Conservation (phyloP, 495 filamentous ascomycete species). For the Eremomyces bilateralis region DNA sequence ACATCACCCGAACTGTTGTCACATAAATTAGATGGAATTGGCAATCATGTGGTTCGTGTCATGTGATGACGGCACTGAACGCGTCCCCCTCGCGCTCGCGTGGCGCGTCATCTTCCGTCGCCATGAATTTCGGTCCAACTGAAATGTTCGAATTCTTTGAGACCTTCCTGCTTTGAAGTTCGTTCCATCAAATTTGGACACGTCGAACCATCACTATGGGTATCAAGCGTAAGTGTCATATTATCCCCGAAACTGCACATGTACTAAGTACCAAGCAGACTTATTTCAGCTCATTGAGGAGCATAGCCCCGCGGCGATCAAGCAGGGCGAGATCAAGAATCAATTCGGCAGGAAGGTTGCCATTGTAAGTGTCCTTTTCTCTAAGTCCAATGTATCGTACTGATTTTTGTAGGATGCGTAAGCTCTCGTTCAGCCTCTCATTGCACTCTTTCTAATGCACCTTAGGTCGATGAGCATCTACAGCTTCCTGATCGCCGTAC, state of each 20-base stretch:
- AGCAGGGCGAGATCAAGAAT: constrained; percentile 90
- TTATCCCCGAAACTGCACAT: background rate
- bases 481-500: constrained; percentile 92
- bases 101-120: too few species aligned
- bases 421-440: constrained; percentile 11
- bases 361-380: constrained; percentile 39
- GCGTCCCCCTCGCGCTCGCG: too few species aligned
- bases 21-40: too few species aligned
- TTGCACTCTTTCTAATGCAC: constrained; percentile 11
- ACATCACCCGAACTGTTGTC: too few species aligned
- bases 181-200: too few species aligned
- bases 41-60: too few species aligned
- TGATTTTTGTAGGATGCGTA: constrained; percentile 55
- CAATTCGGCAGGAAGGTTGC: constrained; percentile 96
- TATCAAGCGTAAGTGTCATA: constrained; percentile 43
- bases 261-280: constrained; percentile 19
- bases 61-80: too few species aligned
- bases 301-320: constrained; percentile 66
- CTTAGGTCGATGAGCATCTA: constrained; percentile 93
- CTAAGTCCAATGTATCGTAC: background rate
- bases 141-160: too few species aligned
- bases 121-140: too few species aligned
- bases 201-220: too few species aligned
- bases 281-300: constrained; percentile 78
- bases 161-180: too few species aligned